Evolutionary conservation across 129 eudicot species (phyloP).

Genomic region (Flaveria ramosissima): DNA sequence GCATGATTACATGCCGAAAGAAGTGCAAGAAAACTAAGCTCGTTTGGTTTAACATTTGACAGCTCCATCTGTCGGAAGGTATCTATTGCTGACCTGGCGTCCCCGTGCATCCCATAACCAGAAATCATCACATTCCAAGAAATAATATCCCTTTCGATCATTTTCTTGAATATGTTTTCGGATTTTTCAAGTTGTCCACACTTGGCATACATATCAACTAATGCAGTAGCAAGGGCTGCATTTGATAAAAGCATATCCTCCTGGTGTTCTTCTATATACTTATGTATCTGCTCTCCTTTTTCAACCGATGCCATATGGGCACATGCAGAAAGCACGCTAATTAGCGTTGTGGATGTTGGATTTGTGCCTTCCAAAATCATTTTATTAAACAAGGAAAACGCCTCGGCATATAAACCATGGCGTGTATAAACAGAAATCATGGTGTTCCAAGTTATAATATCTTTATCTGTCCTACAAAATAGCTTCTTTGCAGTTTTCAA

Average conservation of each 20-base stretch:
- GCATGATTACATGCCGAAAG: constrained; percentile 80
- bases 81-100: constrained; percentile 61
- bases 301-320: constrained; percentile 65
- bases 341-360: constrained; percentile 62
- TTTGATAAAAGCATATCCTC: constrained; percentile 38
- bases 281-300: constrained; percentile 55
- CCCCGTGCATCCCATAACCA: constrained; percentile 80
- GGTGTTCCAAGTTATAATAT: constrained; percentile 70
- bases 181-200: constrained; percentile 68
- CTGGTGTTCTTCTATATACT: constrained; percentile 42
- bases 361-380: constrained; percentile 55
- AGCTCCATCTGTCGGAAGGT: constrained; percentile 55
- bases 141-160: constrained; percentile 59
- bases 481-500: constrained; percentile 45
- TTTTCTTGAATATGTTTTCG: constrained; percentile 55
- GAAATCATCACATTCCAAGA: constrained; percentile 88
- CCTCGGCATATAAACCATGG: constrained; percentile 46
- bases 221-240: constrained; percentile 60
- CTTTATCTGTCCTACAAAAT: constrained; percentile 47
- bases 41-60: constrained; percentile 56
- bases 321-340: constrained; percentile 63
- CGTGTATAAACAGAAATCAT: constrained; percentile 53
- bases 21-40: constrained; percentile 74
- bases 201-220: constrained; percentile 83
- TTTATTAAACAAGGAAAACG: constrained; percentile 51